phyloP scores from a whole-genome alignment of 2,329 filamentous ascomycete species.

The Colletotrichum simmondsii region DNA sequence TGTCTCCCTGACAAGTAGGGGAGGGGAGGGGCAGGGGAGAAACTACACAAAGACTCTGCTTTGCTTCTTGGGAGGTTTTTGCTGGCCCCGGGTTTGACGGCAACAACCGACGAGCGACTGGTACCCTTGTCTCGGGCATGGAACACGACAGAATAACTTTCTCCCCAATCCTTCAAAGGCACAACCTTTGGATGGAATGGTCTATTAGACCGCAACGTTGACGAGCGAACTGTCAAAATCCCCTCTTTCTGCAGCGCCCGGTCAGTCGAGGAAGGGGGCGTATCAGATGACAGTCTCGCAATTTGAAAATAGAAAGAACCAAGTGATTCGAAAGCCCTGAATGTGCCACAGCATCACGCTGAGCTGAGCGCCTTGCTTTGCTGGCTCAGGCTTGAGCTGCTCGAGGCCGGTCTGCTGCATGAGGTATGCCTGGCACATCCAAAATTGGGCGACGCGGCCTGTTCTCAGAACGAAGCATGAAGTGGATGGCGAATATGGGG shows the following conservation, averaged over 20 bases:
- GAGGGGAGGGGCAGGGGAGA: no score
- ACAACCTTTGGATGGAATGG: not conserved
- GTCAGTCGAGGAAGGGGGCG: not conserved
- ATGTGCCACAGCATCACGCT: not conserved
- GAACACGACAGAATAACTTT: not conserved
- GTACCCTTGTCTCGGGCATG: not conserved
- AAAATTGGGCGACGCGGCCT: not conserved
- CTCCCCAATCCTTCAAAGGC: not conserved
- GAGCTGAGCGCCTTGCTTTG: not conserved
- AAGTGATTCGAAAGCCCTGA: not conserved
- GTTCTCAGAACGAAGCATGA: not conserved
- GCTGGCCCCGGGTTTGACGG: no score
- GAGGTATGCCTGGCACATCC: not conserved
- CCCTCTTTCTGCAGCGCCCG: not conserved
- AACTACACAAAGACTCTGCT: no score
- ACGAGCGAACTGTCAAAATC: conserved; percentile 2
- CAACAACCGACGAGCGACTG: not conserved
- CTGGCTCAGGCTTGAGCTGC: not conserved
- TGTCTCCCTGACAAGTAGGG: no score
- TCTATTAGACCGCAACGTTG: not conserved
- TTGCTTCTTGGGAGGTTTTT: no score
- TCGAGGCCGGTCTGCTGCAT: not conserved
- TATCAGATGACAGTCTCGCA: not conserved
- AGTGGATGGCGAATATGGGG: not conserved
- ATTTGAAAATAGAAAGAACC: not conserved